Evolutionary conservation across 2,329 filamentous ascomycete species (phyloP).

Genomic region (Venturia effusa): DNA sequence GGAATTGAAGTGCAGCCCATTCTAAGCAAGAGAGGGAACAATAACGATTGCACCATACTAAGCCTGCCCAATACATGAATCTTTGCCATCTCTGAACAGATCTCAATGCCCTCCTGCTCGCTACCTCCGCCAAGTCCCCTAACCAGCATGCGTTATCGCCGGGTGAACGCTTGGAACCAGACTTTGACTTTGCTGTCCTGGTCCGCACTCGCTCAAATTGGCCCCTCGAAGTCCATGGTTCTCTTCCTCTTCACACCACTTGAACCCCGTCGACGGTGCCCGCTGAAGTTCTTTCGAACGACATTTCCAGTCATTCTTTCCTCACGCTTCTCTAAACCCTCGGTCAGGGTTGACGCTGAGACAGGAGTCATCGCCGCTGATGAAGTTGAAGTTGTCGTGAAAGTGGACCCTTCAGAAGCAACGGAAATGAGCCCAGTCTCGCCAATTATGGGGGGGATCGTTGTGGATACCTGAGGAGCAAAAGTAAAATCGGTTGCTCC

Average conservation of each 20-base stretch:
- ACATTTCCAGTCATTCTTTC: background rate
- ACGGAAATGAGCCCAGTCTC: background rate
- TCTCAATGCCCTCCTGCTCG: background rate
- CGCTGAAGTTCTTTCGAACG: background rate
- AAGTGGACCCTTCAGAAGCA: background rate
- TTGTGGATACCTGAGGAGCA: too few species aligned
- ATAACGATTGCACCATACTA: background rate
- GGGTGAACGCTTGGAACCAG: too few species aligned
- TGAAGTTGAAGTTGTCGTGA: background rate
- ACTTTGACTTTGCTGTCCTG: too few species aligned
- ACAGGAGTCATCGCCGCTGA: background rate
- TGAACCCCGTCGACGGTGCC: background rate
- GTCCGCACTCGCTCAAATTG: background rate
- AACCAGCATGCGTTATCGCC: background rate
- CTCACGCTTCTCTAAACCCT: background rate
- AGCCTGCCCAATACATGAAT: background rate
- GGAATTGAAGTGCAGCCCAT: background rate
- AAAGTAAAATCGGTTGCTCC: too few species aligned
- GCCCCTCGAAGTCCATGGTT: background rate
- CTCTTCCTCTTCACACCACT: background rate
- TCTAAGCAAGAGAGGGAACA: background rate
- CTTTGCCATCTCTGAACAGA: background rate
- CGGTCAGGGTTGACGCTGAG: background rate
- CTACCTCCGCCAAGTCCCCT: background rate
- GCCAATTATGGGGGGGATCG: background rate